Base-by-base conservation (phyloP, 441 rosid genomes). In the Croton laevigatus region DNA sequence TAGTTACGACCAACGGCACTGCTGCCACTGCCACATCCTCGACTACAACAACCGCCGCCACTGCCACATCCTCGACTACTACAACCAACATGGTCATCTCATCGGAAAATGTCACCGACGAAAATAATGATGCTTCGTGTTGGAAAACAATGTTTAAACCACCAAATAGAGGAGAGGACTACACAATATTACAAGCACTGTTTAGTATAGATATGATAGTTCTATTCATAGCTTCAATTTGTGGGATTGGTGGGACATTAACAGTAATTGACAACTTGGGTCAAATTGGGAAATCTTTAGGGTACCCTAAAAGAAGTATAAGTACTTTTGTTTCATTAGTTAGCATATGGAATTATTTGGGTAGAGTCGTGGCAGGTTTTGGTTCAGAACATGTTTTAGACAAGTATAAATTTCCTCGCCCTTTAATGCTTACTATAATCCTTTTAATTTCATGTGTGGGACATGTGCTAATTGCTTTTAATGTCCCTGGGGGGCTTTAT, bases 321-420 rank as follows among this genome's bases (percentile, higher is more conserved):
- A 84, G 88, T 74, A 89, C 97, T 8, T 91, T 91, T 40, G 88
- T 91, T 6, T 91, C 97, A 44, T 82, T 91, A 0, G 95, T 91
- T 4, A 89, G 97, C 70, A 89, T 91, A 73, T 91, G 97, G 97
- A 91, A 91, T 51, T 91, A 88, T 76, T 82, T 84, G 0, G 97
- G 96, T 36, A 82, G 93, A 38, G 93, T 91, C 6, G 74, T 45
- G 1, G 42, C 96, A 8, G 97, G 95, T 49, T 89, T 88, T 5
- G 82, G 54, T 32, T 91, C 97, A 1, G 97, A 91, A 79, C 70
- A 74, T 59, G 54, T 89, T 48, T 72, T 91, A 67, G 65, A 62
- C 66, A 88, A 75, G 71, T 85, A 86, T 80, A 82, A 73, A 40
- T 81, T 86, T 38, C 91, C 97, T 23, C 82, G 88, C 44, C 91